phyloP scores from a whole-genome alignment of 148 eudicot genomes.

The Spergularia marina region DNA sequence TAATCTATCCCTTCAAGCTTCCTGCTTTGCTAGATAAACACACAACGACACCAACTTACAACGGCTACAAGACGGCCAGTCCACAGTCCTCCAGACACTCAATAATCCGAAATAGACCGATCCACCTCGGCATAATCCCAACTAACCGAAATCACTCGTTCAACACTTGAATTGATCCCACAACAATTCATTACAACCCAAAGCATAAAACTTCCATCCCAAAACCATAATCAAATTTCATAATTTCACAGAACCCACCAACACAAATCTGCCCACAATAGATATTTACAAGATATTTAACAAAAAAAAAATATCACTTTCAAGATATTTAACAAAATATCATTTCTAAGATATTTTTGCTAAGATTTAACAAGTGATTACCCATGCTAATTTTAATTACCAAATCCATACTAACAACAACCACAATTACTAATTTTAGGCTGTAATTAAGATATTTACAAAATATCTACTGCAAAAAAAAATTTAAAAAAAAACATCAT shows the following conservation, averaged over 20 bases:
- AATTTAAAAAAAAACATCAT: conserved; percentile 16
- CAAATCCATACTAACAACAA: background rate
- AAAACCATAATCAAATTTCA: background rate
- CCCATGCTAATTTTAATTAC: too few relatives aligned
- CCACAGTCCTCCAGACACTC: background rate
- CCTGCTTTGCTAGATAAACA: background rate
- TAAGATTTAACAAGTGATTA: too few relatives aligned
- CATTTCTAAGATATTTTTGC: background rate
- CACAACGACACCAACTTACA: background rate
- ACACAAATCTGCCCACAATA: background rate
- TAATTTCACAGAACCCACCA: background rate
- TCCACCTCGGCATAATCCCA: background rate
- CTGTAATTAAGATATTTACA: conserved; percentile 7
- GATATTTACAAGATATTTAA: background rate
- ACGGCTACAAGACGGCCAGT: background rate
- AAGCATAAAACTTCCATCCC: background rate
- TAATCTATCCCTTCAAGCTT: background rate
- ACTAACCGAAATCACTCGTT: background rate
- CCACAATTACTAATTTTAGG: background rate
- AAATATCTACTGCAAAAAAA: background rate
- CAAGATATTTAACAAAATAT: conserved; percentile 15
- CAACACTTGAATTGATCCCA: background rate
- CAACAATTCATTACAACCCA: background rate
- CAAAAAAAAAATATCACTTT: conserved; percentile 11
- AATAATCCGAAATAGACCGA: background rate